phyloP scores from a whole-genome alignment of 805 yeast species.

The Zygosaccharomyces lentus region DNA sequence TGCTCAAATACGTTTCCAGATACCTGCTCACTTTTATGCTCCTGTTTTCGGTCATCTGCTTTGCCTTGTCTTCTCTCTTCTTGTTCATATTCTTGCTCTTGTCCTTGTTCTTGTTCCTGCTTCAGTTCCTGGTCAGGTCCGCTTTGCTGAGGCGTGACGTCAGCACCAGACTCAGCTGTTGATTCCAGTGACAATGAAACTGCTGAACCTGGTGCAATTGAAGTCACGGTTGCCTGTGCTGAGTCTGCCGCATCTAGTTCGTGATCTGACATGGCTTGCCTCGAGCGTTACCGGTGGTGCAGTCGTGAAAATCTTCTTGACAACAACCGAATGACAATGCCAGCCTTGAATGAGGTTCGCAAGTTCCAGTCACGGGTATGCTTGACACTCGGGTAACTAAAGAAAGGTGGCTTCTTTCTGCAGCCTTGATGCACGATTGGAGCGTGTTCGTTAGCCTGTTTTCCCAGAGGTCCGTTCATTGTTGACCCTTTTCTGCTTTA shows the following conservation, averaged over 20 bases:
- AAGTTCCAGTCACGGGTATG: neutral
- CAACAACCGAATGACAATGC: neutral
- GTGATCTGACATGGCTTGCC: constrained; percentile 3
- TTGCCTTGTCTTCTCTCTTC: constrained; percentile 8
- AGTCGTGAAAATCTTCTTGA: neutral
- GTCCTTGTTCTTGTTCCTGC: constrained; percentile 15
- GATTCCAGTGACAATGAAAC: constrained; percentile 9
- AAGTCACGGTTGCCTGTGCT: constrained; percentile 14
- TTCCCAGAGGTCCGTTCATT: neutral
- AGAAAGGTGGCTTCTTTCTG: neutral
- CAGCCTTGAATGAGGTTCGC: neutral
- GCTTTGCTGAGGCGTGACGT: constrained; percentile 17
- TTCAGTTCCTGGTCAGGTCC: constrained; percentile 2
- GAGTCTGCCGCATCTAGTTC: constrained; percentile 10
- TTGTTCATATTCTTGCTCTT: constrained; percentile 26
- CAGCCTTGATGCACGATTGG: neutral
- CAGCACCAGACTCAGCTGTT: constrained; percentile 7
- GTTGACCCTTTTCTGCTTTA: constrained; percentile 4
- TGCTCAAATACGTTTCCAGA: too few species aligned
- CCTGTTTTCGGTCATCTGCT: constrained; percentile 5
- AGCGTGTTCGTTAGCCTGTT: neutral
- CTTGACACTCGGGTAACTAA: neutral
- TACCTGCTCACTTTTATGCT: constrained; percentile 6
- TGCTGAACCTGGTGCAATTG: constrained; percentile 16
- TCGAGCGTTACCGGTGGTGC: constrained; percentile 1